Evolutionary conservation across 257 asterid genomes (phyloP), one percentile per base, ranked within the genome.

Genomic region (Scutellaria barbata): DNA sequence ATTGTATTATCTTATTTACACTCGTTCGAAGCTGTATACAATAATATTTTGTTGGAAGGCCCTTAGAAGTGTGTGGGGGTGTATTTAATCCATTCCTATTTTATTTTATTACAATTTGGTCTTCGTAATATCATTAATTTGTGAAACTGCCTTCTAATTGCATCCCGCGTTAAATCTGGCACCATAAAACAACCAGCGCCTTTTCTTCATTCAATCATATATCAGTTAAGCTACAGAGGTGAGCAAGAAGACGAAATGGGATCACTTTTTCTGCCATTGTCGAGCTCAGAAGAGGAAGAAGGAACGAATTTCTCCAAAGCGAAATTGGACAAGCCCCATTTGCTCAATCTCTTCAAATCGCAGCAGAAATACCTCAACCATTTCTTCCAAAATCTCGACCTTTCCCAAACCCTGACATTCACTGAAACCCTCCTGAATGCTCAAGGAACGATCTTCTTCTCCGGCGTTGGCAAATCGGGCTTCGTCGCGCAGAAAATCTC

Each of bases 381-480:
- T 77, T 90, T 90, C 87, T 94, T 94, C 82, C 95, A 86, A 52
- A 87, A 94, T 80, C 96, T 91, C 63, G 93, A 90, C 73, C 91
- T 87, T 17, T 69, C 96, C 14, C 97, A 87, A 75, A 86, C 98
- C 75, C 88, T 90, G 16, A 20, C 72, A 16, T 94, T 94, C 89
- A 85, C 98, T 2, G 96, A 89, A 69, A 77, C 92, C 43, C 96
- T 94, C 11, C 73, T 88, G 6, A 79, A 86, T 57, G 82, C 96
- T 16, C 66, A 71, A 18, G 98, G 97, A 77, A 80, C 96, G 35
- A 87, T 90, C 30, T 90, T 86, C 81, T 94, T 94, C 81, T 81
- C 96, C 37, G 97, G 97, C n/a, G 98, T 94, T 9, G 98, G 98
- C 1, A 90, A 90, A 78, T 93, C 97, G 48, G 98, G 98, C 7